Evolutionary conservation across 305 asterid species (phyloP).

Genomic region (Petunia hybrid): DNA sequence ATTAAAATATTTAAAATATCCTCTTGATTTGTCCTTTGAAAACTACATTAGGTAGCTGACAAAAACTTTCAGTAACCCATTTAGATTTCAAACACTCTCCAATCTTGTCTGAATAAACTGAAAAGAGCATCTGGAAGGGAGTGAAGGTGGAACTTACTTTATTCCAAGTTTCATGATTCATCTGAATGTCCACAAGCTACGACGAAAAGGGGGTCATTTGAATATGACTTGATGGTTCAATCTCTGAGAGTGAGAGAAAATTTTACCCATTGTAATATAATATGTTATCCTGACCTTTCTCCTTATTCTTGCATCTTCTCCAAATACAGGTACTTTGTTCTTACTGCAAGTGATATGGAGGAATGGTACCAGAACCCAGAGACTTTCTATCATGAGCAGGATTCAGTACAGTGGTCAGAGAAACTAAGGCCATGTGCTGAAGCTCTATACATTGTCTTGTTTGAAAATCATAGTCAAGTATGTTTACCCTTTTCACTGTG

Average conservation of each 20-base stretch:
- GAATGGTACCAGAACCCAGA: slow-evolving; percentile 95
- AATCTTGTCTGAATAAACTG: neutral
- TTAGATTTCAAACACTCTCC: neutral
- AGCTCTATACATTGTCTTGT: slow-evolving; percentile 90
- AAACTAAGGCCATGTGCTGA: slow-evolving; percentile 98
- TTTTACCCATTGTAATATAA: slow-evolving; percentile 2
- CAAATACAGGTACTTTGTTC: slow-evolving; percentile 86
- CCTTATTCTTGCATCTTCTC: slow-evolving; percentile 36
- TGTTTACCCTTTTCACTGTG: slow-evolving; percentile 42
- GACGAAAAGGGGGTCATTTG: neutral
- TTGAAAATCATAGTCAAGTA: slow-evolving; percentile 93
- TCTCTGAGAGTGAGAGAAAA: slow-evolving; percentile 8
- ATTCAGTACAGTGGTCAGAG: slow-evolving; percentile 92
- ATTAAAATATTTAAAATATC: neutral
- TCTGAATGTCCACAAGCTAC: neutral
- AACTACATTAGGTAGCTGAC: neutral
- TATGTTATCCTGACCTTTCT: slow-evolving; percentile 17
- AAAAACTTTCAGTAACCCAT: neutral
- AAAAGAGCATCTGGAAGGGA: slow-evolving; percentile 6
- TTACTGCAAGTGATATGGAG: slow-evolving; percentile 84
- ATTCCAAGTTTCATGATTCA: neutral
- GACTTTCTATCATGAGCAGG: slow-evolving; percentile 94
- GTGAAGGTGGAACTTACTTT: slow-evolving; percentile 2
- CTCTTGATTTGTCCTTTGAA: slow-evolving; percentile 17
- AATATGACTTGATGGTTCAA: neutral